Base-by-base conservation (phyloP, 805 yeast genomes). In the Scheffersomyces amazonensis region DNA sequence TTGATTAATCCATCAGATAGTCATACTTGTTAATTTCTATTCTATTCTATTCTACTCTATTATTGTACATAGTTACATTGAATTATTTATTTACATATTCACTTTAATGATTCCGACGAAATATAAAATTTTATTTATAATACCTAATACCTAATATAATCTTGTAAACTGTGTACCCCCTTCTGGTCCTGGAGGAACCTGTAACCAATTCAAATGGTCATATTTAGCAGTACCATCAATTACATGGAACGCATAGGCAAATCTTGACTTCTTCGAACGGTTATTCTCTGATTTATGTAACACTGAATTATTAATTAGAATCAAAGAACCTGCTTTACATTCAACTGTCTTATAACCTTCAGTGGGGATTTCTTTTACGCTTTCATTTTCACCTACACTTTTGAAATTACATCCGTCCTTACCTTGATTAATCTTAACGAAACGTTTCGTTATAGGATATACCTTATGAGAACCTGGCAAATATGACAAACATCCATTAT, bases 241-340 rank as follows among this genome's bases (percentile, higher is more conserved):
- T 31, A 82, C 73, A 53, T 86, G 95, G 60, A 86, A 86, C 0
- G 93, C 83, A 58, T 84, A 86, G 0, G 89, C 93, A 52, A 69
- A 83, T 44, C 95, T 69, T 8, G 87, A 80, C 40, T 66, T 68
- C 4, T 47, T 47, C 10, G 85, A 76, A 1, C 51, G 35, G 53
- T 86, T 86, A 37, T 65, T 64, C 47, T 78, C 86, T 3, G 88
- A 81, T 57, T 82, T 80, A 54, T 86, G 95, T 16, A 86, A 56
- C 2, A 85, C 85, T 0, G 80, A 68, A 47, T 84, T 83, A 54
- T 86, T 81, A 36, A 86, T 86, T 46, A 85, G 63, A 1, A 86
- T 78, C 48, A 86, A 62, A 1, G 85, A 72, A 0, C 93, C 93
- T 2, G 86, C 87, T 16, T 80, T 77, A 43, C 90, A 84, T 41